phyloP scores from a whole-genome alignment of 345 rosid genomes.

The Ricinus communis region DNA sequence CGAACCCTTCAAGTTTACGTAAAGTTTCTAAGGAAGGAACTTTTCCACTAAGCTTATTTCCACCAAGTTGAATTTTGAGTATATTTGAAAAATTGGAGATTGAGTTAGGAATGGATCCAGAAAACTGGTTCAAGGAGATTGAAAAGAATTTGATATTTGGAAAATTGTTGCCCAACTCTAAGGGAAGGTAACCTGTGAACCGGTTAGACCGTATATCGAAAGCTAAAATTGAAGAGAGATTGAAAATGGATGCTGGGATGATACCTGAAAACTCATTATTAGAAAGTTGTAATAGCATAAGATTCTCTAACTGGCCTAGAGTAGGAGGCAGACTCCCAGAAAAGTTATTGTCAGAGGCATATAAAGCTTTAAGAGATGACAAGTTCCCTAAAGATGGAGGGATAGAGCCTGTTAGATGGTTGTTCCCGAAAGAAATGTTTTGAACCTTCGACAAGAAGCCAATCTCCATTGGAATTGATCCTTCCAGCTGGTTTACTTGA shows the following conservation, averaged over 20 bases:
- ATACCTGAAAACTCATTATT: not conserved
- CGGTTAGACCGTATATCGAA: slow-evolving; percentile 10
- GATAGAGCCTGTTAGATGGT: not conserved
- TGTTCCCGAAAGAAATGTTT: not conserved
- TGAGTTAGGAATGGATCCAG: slow-evolving; percentile 5
- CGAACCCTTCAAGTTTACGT: not conserved
- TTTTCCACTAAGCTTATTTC: not conserved
- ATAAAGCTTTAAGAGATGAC: not conserved
- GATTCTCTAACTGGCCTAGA: not conserved
- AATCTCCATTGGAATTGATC: slow-evolving; percentile 10
- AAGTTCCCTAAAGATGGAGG: slow-evolving; percentile 7
- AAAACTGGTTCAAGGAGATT: not conserved
- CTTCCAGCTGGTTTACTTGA: not conserved
- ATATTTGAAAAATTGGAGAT: slow-evolving; percentile 15
- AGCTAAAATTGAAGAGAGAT: not conserved
- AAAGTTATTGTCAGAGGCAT: not conserved
- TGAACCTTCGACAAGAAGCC: slow-evolving; percentile 4
- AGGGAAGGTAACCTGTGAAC: slow-evolving; percentile 3
- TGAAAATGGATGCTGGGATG: slow-evolving; percentile 10
- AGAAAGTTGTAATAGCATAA: not conserved
- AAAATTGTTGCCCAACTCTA: not conserved
- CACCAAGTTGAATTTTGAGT: not conserved
- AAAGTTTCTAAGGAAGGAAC: slow-evolving; percentile 5
- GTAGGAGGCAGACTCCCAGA: not conserved
- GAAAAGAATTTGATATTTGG: not conserved